Conservation (phyloP, 108 stramenopile genomes). For the Cyclotella baltica region DNA sequence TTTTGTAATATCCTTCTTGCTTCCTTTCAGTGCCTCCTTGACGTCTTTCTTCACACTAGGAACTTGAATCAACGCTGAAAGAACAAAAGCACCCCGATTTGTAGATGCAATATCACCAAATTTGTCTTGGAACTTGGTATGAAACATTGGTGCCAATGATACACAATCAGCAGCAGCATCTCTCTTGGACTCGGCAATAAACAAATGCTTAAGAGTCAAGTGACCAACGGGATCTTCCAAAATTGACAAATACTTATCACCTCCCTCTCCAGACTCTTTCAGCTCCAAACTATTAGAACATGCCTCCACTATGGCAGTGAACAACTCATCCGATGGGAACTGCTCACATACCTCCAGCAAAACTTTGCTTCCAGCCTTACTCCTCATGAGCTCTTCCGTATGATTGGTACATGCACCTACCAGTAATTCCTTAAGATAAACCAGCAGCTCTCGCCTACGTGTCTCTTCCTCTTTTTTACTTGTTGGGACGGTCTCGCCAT, state of each 20-base stretch:
- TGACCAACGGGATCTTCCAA: conserved; percentile 85
- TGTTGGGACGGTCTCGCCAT: conserved; percentile 75
- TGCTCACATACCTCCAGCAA: conserved; percentile 79
- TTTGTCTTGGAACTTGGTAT: conserved; percentile 48
- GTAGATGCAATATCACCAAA: conserved; percentile 63
- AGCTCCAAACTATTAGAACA: conserved; percentile 47
- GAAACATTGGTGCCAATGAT: conserved; percentile 55
- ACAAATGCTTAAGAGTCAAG: conserved; percentile 71
- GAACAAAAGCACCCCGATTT: conserved; percentile 85
- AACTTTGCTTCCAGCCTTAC: conserved; percentile 80
- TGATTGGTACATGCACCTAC: conserved; percentile 76
- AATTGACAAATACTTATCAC: conserved; percentile 40
- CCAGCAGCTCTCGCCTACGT: conserved; percentile 80
- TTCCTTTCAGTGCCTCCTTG: conserved; percentile 47
- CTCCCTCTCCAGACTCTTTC: conserved; percentile 13
- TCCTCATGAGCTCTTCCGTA: conserved; percentile 72
- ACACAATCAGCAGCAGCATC: conserved; percentile 32
- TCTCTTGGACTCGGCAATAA: conserved; percentile 64
- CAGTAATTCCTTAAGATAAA: conserved; percentile 74
- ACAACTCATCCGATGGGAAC: conserved; percentile 54
- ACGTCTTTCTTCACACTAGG: conserved; percentile 54
- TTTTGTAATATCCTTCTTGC: conserved; percentile 49
- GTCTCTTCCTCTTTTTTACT: conserved; percentile 87
- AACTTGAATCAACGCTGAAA: conserved; percentile 69
- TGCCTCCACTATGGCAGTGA: conserved; percentile 57